phyloP scores from a whole-genome alignment of 129 eudicot genomes.

The Flaveria sonorensis region DNA sequence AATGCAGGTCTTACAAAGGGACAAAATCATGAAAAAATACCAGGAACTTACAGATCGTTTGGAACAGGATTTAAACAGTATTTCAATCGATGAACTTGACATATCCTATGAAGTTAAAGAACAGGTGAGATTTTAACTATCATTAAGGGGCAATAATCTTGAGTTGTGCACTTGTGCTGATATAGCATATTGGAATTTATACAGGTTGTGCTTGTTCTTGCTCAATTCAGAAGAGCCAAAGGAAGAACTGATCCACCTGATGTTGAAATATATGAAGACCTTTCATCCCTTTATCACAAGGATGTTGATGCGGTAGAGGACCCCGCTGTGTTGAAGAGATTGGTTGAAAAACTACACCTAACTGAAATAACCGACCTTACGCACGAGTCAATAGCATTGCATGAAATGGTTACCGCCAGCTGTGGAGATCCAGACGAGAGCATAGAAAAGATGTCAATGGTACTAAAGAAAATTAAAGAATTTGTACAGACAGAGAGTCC shows the following conservation, averaged over 20 bases:
- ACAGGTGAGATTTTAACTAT: slow-evolving; percentile 54
- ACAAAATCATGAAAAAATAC: slow-evolving; percentile 58
- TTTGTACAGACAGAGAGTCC: slow-evolving; percentile 76
- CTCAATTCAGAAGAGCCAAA: slow-evolving; percentile 91
- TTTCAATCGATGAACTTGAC: slow-evolving; percentile 65
- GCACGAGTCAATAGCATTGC: slow-evolving; percentile 87
- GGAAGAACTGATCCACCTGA: slow-evolving; percentile 77
- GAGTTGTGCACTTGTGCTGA: slow-evolving; percentile 2
- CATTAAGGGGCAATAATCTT: slow-evolving; percentile 4
- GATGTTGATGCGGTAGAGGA: slow-evolving; percentile 47
- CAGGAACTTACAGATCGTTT: slow-evolving; percentile 64
- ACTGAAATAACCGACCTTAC: slow-evolving; percentile 73
- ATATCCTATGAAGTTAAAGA: slow-evolving; percentile 96
- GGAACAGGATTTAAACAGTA: slow-evolving; percentile 67
- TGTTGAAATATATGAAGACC: slow-evolving; percentile 66
- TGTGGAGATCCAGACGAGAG: slow-evolving; percentile 80
- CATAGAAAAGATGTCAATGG: slow-evolving; percentile 85
- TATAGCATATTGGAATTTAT: slow-evolving; percentile 18
- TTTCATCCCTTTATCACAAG: slow-evolving; percentile 57
- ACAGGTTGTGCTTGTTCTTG: slow-evolving; percentile 85
- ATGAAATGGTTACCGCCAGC: slow-evolving; percentile 74
- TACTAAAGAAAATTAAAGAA: slow-evolving; percentile 77
- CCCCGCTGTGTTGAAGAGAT: slow-evolving; percentile 60
- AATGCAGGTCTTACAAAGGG: slow-evolving; percentile 80
- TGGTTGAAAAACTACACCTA: slow-evolving; percentile 76